Evolutionary conservation across 805 yeast genomes (phyloP).

Genomic region (Ogataea philodendri): DNA sequence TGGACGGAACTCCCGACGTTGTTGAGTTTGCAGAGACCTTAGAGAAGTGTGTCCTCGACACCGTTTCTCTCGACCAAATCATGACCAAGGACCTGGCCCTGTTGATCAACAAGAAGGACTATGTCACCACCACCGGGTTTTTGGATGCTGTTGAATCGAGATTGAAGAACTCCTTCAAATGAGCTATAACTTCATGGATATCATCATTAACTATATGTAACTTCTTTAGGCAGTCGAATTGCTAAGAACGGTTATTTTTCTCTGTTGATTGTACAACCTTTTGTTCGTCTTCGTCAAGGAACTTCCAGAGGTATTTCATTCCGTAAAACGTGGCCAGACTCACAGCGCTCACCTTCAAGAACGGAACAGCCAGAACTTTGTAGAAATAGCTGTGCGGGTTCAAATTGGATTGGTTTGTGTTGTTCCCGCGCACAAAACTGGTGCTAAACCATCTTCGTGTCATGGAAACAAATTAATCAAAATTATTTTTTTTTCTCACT

Average conservation of each 20-base stretch:
- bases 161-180: constrained; percentile 25
- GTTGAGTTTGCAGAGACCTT: constrained; percentile 61
- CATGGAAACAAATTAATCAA: constrained; percentile 2
- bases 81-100: constrained; percentile 84
- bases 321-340: constrained; percentile 48
- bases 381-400: constrained; percentile 41
- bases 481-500: constrained; percentile 3
- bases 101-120: constrained; percentile 55
- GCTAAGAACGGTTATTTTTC: constrained; percentile 5
- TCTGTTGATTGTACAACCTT: constrained; percentile 11
- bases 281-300: constrained; percentile 32
- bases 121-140: constrained; percentile 74
- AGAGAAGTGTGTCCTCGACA: constrained; percentile 67
- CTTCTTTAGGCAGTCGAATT: constrained; percentile 15
- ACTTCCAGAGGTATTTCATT: constrained; percentile 44
- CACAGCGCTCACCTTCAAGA: constrained; percentile 42
- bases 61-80: constrained; percentile 70
- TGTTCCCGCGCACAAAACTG: not conserved
- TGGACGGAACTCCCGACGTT: constrained; percentile 71
- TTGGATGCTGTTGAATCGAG: constrained; percentile 68
- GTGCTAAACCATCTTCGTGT: constrained; percentile 6
- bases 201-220: too few species aligned
- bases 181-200: not conserved
- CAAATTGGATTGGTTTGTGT: constrained; percentile 16
- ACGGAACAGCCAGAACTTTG: constrained; percentile 45